Evolutionary conservation across 768 basidiomycete species (phyloP).

Genomic region (Agrocybe praecox): DNA sequence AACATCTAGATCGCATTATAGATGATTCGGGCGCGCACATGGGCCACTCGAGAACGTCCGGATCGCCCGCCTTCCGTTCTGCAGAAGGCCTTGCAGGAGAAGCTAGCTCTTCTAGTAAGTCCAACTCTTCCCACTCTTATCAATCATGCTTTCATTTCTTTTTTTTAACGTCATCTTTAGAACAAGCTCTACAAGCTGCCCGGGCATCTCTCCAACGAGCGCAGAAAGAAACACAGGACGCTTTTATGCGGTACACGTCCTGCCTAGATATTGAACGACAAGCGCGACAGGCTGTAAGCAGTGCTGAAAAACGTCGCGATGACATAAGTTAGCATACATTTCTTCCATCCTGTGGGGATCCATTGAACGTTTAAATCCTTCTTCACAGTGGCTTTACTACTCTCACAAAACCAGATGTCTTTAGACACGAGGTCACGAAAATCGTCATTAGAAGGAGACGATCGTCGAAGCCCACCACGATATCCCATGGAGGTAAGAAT

Average conservation of each 20-base stretch:
- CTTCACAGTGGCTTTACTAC: slow-evolving; percentile 45
- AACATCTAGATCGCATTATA: slow-evolving; percentile 19
- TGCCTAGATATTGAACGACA: slow-evolving; percentile 70
- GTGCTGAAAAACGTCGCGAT: slow-evolving; percentile 72
- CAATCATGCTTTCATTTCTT: background rate
- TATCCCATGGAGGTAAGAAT: slow-evolving; percentile 44
- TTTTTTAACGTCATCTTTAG: slow-evolving; percentile 34
- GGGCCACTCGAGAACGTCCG: slow-evolving; percentile 44
- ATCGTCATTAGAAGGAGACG: slow-evolving; percentile 53
- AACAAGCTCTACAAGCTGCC: slow-evolving; percentile 63
- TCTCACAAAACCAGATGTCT: slow-evolving; percentile 45
- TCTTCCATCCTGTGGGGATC: slow-evolving; percentile 17
- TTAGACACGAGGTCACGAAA: slow-evolving; percentile 50
- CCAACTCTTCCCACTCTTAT: slow-evolving; percentile 10
- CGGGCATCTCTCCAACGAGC: slow-evolving; percentile 62
- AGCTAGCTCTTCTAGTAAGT: slow-evolving; percentile 61
- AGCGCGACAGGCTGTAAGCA: slow-evolving; percentile 62
- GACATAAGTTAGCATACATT: slow-evolving; percentile 49
- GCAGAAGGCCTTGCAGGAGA: slow-evolving; percentile 60
- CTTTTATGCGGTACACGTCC: slow-evolving; percentile 68
- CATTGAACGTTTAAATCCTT: slow-evolving; percentile 8
- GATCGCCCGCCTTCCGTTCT: slow-evolving; percentile 52
- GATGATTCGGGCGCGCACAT: slow-evolving; percentile 38
- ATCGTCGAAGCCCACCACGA: slow-evolving; percentile 45
- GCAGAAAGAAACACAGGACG: slow-evolving; percentile 73